Base-by-base conservation (phyloP, 2,329 filamentous ascomycete genomes). In the Ploettnerulaceae sp. region DNA sequence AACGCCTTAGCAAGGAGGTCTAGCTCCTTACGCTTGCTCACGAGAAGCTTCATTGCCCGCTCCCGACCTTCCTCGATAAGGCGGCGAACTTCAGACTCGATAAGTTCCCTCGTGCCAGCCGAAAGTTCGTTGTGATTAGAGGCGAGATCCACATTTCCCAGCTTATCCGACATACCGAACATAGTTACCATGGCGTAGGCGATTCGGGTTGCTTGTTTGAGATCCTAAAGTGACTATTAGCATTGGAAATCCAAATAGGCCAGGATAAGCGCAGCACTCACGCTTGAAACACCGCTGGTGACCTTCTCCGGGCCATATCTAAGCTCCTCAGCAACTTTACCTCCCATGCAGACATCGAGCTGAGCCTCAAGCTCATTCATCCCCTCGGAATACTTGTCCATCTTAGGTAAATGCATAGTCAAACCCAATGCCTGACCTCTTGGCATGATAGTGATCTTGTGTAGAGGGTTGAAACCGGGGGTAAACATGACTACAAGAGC, bases 391-490 rank as follows among this genome's bases (percentile, higher is more conserved):
- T 95, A 89, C 67, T 90, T 89, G 69, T 96, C 90, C 74, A 95
- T 89, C 63, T 93, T 85, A 0, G 90, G 90, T 18, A 98, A 74
- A 66, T 84, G 85, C 54, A 86, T 86, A 0, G 93, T 98, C 54
- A 95, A 80, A 51, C 93, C 93, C 6, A 97, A 75, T 18, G 86
- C 80, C 60, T 83, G 82, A 8, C 93, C 93, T 60, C 94, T 84
- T 43, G 93, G 90, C 60, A 98, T 84, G 59, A 98, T 94, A 1
- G 93, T 98, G 39, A 95, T 90, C 70, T 98, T 98, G 76, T 98
- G 96, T 1, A 98, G 75, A 24, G 85, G 86, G 53, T 77, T 83
- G 28, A 79, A 80, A 51, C 85, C 82, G 53, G 74, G 73, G 9
- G 84, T 87, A 57, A 91, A 89, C 61, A 96, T 82, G 46, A 85